Evolutionary conservation across 2,329 filamentous ascomycete genomes (phyloP), one percentile per base, ranked within the genome.

Genomic region (Microsporum canis): DNA sequence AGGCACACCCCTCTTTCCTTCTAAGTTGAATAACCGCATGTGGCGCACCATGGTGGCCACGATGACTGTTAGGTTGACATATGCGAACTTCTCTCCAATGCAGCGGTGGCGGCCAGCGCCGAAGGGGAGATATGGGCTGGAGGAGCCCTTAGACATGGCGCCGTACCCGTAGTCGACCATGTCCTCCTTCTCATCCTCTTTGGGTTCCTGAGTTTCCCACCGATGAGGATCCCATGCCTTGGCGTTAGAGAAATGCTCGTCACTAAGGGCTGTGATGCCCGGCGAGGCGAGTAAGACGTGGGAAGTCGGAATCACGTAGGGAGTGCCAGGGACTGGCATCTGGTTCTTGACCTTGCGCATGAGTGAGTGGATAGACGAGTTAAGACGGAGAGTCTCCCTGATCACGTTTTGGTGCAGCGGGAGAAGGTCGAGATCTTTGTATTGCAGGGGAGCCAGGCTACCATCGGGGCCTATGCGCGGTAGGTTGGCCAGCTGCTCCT

Each of bases 261-360:
- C 77, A 63, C 80, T 80, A 39, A 81, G 76, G 1, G 76, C 72
- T 1, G 74, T 77, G 14, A 55, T 64, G 92, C 87, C 63, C 88
- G 89, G 1, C 0, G 91, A 88, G 36, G 91, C 85, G 65, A 96
- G 84, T 47, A 96, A 82, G 29, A 82, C 83, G 76, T 95, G 90
- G 38, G 80, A 84, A 1, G 87, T 82, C 4, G 92, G 91, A 64
- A 96, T 83, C 62, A 89, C 83, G 70, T 86, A 95, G 65, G 88
- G 60, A 17, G 73, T 72, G 33, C 75, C 70, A 33, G 76, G 68
- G 29, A 88, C 77, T 0, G 79, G 74, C 68, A 89, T 77, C 0
- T 85, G 84, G 59, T 80, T 82, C 72, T 85, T 89, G 67, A 89
- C 87, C 66, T 85, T 84, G 66, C 87, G 85, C 77, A 90, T 80